Percentiles rank a stretch among this genome's conserved stretches.
Evolutionary conservation across 2,329 filamentous ascomycete genomes (phyloP).

Genomic region (Stagonosporopsis tanaceti): DNA sequence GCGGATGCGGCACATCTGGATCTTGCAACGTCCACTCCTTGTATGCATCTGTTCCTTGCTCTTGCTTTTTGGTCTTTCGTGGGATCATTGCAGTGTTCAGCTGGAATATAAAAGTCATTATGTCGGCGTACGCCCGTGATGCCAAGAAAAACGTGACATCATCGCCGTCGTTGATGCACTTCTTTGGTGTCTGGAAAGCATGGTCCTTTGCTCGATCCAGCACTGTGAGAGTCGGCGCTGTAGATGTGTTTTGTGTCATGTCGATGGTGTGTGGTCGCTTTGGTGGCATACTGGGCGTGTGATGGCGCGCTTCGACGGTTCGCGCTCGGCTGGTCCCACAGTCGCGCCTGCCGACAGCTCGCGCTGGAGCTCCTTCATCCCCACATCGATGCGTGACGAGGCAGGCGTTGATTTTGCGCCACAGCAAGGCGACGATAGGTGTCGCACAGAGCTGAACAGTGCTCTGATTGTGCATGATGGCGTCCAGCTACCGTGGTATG

Average conservation of each 20-base stretch:
- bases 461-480: constrained; percentile 2
- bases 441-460: no score
- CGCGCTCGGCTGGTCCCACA: constrained; percentile 14
- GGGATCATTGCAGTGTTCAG: constrained; percentile 89
- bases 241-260: constrained; percentile 33
- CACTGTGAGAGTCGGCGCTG: constrained; percentile 30
- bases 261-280: constrained; percentile 13
- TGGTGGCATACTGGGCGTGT: constrained; percentile 25
- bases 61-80: constrained; percentile 56
- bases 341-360: constrained; percentile 3
- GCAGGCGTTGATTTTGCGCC: not conserved
- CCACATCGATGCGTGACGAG: constrained; percentile 8
- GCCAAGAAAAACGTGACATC: constrained; percentile 84
- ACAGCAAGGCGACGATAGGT: not conserved
- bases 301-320: constrained; percentile 28
- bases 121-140: constrained; percentile 84
- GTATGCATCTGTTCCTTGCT: constrained; percentile 48
- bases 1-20: constrained; percentile 57
- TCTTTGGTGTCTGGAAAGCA: constrained; percentile 72
- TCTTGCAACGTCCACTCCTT: constrained; percentile 62
- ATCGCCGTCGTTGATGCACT: constrained; percentile 83
- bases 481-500: not conserved
- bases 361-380: constrained; percentile 12
- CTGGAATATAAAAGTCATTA: constrained; percentile 87
- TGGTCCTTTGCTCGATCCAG: constrained; percentile 34